phyloP scores from a whole-genome alignment of 2,329 filamentous ascomycete species.

The Alternaria rosae region DNA sequence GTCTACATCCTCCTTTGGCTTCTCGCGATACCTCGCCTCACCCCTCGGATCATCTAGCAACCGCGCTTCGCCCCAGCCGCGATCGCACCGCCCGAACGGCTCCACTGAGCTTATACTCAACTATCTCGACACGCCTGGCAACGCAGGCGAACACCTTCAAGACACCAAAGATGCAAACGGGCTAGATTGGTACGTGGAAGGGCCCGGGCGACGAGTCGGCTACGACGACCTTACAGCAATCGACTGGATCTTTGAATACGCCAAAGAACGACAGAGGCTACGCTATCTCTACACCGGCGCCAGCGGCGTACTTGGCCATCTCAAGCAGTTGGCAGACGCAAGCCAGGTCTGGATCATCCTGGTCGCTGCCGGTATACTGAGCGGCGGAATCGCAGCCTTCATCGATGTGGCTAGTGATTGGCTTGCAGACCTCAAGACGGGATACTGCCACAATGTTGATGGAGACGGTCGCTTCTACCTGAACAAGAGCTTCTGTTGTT shows the following conservation, averaged over 20 bases:
- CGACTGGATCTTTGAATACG: conserved; percentile 99
- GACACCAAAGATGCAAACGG: conserved; percentile 55
- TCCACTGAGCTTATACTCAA: conserved; percentile 52
- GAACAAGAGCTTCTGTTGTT: conserved; percentile 90
- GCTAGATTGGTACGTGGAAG: conserved; percentile 87
- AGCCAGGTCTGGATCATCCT: conserved; percentile 93
- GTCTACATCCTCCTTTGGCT: conserved; percentile 49
- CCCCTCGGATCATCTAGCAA: conserved; percentile 42
- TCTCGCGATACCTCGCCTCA: conserved; percentile 56
- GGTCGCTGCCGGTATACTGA: conserved; percentile 82
- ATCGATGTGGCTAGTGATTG: conserved; percentile 94
- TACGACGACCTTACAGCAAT: conserved; percentile 98
- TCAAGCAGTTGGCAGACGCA: conserved; percentile 77
- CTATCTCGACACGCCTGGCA: conserved; percentile 51
- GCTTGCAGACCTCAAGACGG: conserved; percentile 90
- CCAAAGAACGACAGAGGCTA: conserved; percentile 88
- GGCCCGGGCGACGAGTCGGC: conserved; percentile 85
- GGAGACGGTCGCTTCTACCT: conserved; percentile 90
- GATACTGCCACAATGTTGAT: conserved; percentile 78
- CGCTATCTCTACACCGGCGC: conserved; percentile 75
- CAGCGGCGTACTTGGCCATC: conserved; percentile 74
- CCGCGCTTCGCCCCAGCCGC: conserved; percentile 39
- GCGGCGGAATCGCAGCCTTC: conserved; percentile 82
- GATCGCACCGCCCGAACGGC: conserved; percentile 33
- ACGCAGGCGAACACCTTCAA: conserved; percentile 48